Percentiles rank a stretch among this genome's conserved stretches.
phyloP scores from a whole-genome alignment of 176 grass and related monocot species.

The Musa acuminata region DNA sequence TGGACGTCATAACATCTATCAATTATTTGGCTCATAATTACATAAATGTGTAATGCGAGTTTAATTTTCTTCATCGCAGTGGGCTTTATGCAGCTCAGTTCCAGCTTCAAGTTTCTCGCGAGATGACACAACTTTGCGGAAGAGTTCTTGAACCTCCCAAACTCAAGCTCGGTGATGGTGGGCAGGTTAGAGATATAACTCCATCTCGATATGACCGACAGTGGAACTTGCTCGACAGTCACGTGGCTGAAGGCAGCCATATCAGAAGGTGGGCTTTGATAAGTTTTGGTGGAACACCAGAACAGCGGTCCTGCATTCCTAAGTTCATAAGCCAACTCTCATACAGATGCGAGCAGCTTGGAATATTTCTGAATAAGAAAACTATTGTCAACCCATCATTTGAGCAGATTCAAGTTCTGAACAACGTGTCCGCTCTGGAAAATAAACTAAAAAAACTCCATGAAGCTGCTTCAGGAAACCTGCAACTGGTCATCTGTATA shows the following conservation, averaged over 20 bases:
- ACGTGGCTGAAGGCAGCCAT: slow-evolving; percentile 68
- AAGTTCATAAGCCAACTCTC: slow-evolving; percentile 74
- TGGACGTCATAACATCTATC: too few relatives aligned
- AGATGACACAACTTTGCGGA: slow-evolving; percentile 86
- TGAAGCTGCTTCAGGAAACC: slow-evolving; percentile 67
- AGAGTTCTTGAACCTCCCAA: slow-evolving; percentile 90
- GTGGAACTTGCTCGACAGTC: slow-evolving; percentile 80
- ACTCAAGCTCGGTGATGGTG: slow-evolving; percentile 62
- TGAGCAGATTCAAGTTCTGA: slow-evolving; percentile 73
- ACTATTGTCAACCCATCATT: slow-evolving; percentile 56
- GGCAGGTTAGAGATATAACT: slow-evolving; percentile 68
- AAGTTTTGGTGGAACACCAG: slow-evolving; percentile 76
- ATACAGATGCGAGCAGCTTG: slow-evolving; percentile 67
- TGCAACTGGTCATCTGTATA: slow-evolving; percentile 73
- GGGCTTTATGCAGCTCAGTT: slow-evolving; percentile 60
- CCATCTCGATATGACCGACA: slow-evolving; percentile 72
- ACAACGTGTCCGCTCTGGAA: slow-evolving; percentile 60
- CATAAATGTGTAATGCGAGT: not conserved
- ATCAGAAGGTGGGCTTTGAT: slow-evolving; percentile 81
- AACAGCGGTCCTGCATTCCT: slow-evolving; percentile 61
- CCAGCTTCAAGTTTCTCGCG: slow-evolving; percentile 59
- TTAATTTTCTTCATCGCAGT: slow-evolving; percentile 40
- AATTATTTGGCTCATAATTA: slow-evolving; percentile 15
- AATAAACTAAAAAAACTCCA: slow-evolving; percentile 61
- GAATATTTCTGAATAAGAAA: slow-evolving; percentile 65